phyloP scores from a whole-genome alignment of 805 yeast genomes.

The Candida ulmi region DNA sequence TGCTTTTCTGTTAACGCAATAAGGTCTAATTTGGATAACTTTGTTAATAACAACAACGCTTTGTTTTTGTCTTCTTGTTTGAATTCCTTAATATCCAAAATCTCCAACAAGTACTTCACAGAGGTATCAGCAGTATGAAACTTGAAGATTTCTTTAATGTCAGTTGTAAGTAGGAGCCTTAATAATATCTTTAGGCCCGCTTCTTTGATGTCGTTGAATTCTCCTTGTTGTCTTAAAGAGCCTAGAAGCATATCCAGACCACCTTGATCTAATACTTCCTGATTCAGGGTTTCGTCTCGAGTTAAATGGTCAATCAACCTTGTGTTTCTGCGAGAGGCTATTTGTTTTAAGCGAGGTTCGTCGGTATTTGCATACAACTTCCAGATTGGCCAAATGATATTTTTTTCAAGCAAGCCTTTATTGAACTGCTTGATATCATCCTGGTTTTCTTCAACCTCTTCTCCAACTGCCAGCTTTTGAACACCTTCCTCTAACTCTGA shows the following conservation, averaged over 20 bases:
- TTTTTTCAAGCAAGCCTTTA: constrained; percentile 18
- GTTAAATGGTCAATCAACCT: constrained; percentile 27
- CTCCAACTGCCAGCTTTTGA: constrained; percentile 23
- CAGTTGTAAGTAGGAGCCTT: constrained; percentile 35
- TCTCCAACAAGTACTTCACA: constrained; percentile 32
- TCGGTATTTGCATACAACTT: constrained; percentile 3
- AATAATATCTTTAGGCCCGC: constrained; percentile 38
- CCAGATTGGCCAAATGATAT: constrained; percentile 10
- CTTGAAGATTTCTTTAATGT: constrained; percentile 39
- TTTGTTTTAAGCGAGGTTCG: too few relatives aligned
- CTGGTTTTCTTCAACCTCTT: constrained; percentile 8
- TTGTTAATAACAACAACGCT: constrained; percentile 61
- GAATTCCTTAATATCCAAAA: constrained; percentile 23
- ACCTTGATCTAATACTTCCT: constrained; percentile 41
- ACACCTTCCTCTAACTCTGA: constrained; percentile 27
- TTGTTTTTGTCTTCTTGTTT: constrained; percentile 39
- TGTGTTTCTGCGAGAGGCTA: constrained; percentile 22
- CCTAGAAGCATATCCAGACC: constrained; percentile 32
- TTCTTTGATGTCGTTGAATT: constrained; percentile 7
- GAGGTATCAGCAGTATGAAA: constrained; percentile 16
- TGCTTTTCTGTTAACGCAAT: constrained; percentile 27
- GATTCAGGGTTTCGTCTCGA: constrained; percentile 14
- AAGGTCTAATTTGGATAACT: constrained; percentile 42
- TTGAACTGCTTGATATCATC: constrained; percentile 13
- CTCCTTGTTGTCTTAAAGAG: constrained; percentile 7